Evolutionary conservation across 1,139 yeast genomes (phyloP).

Genomic region (Debaryomycetaceae sp.): DNA sequence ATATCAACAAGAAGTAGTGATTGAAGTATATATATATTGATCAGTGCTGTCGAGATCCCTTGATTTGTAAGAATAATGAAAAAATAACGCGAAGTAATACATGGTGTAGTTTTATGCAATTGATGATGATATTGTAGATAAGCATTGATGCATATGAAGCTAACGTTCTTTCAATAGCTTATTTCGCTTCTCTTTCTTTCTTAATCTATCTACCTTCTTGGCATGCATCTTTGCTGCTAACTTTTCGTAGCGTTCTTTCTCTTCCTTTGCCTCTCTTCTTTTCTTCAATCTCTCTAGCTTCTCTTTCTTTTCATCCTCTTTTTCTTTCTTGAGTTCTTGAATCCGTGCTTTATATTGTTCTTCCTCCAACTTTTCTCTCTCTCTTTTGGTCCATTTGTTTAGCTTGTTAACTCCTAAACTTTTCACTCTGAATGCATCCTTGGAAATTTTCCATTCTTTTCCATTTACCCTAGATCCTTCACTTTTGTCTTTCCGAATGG

Average conservation of each 20-base stretch:
- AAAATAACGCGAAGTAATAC: slow-evolving; percentile 1
- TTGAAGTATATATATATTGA: no score
- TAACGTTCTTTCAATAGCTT: slow-evolving; percentile 70
- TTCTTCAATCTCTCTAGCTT: slow-evolving; percentile 56
- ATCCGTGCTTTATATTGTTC: slow-evolving; percentile 50
- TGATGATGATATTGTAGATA: neutral
- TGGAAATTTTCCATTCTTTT: slow-evolving; percentile 55
- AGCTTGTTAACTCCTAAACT: slow-evolving; percentile 24
- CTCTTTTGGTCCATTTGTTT: slow-evolving; percentile 27
- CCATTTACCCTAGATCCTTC: slow-evolving; percentile 52
- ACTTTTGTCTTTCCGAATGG: slow-evolving; percentile 24
- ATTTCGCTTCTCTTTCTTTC: slow-evolving; percentile 79
- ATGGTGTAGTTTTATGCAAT: slow-evolving; percentile 3
- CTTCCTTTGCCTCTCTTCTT: slow-evolving; percentile 67
- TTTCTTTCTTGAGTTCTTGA: slow-evolving; percentile 59
- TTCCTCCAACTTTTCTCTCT: slow-evolving; percentile 36
- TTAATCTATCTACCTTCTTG: slow-evolving; percentile 73
- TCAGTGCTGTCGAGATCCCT: no score
- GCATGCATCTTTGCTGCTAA: slow-evolving; percentile 74
- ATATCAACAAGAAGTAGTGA: no score
- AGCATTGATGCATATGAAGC: slow-evolving; percentile 9
- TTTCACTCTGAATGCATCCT: slow-evolving; percentile 48
- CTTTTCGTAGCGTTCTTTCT: slow-evolving; percentile 68
- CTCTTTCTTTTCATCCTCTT: slow-evolving; percentile 49
- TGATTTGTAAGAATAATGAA: slow-evolving; percentile 4